These are phyloP conservation scores for Daldinia decipiens DNA, from an alignment of 495 filamentous ascomycete genomes.

Conservation along the genomic window DNA sequence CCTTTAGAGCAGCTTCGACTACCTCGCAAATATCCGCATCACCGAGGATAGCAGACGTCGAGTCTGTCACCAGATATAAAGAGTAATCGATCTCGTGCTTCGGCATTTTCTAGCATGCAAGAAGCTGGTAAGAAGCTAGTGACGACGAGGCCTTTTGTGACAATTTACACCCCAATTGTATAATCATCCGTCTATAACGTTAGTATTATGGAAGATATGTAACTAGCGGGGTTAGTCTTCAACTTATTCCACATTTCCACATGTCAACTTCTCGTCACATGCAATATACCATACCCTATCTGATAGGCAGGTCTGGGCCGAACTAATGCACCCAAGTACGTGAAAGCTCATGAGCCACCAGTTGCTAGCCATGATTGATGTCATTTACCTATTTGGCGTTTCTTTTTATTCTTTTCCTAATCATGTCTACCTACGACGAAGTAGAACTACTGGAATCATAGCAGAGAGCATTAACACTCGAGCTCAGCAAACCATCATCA, in stretches of 20 bases:
- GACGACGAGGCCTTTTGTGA: constrained; percentile 12
- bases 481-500: constrained; percentile 26
- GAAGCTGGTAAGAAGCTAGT: not conserved
- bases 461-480: constrained; percentile 21
- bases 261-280: constrained; percentile 1
- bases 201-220: constrained; percentile 12
- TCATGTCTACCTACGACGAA: constrained; percentile 35
- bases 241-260: constrained; percentile 9
- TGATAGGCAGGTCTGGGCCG: constrained; percentile 8
- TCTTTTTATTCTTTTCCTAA: constrained; percentile 35
- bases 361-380: not conserved
- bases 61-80: constrained; percentile 93
- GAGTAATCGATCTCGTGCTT: constrained; percentile 59
- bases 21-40: constrained; percentile 74
- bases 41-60: constrained; percentile 76
- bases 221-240: constrained; percentile 17
- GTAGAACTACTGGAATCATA: constrained; percentile 25
- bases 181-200: not conserved
- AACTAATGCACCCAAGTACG: constrained; percentile 6
- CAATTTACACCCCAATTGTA: constrained; percentile 21
- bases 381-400: constrained; percentile 18
- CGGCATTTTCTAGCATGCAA: constrained; percentile 40
- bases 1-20: constrained; percentile 79
- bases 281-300: not conserved
- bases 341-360: not conserved